phyloP scores from a whole-genome alignment of 768 basidiomycete species.

The Leccinum boreale region DNA sequence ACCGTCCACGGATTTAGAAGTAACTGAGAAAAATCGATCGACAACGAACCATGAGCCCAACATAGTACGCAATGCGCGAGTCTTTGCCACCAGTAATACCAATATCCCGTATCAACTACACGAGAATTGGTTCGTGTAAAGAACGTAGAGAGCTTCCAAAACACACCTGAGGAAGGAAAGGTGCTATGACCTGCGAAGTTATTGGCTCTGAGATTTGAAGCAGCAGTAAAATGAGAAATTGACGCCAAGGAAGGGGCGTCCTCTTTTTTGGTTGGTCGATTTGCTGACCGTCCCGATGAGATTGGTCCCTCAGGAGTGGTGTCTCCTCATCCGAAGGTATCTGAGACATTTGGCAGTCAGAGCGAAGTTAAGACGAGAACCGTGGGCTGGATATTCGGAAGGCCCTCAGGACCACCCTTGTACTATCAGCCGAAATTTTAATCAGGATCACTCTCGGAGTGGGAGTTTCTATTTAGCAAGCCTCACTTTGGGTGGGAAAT shows the following conservation, averaged over 20 bases:
- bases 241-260: conserved; percentile 65
- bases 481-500: neutral
- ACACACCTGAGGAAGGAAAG: conserved; percentile 64
- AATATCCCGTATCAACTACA: conserved; percentile 29
- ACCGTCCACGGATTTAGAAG: neutral
- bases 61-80: conserved; percentile 44
- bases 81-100: conserved; percentile 44
- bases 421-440: neutral
- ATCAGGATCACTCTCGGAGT: no score
- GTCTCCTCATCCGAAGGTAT: conserved; percentile 53
- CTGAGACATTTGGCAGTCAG: conserved; percentile 4
- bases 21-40: neutral
- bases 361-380: neutral
- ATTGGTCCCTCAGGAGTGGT: conserved; percentile 42
- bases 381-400: neutral
- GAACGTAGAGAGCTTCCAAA: neutral
- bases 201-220: conserved; percentile 74
- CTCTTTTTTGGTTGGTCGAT: conserved; percentile 27
- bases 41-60: conserved; percentile 42
- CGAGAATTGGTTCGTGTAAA: neutral
- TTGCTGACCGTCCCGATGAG: conserved; percentile 2
- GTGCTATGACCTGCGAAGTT: conserved; percentile 69
- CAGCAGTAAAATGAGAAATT: conserved; percentile 65
- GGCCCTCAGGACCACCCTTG: no score
- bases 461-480: neutral